These are phyloP conservation scores for Aspergillus piperis DNA, from an alignment of 2,329 filamentous ascomycete species.

Conservation along the genomic window DNA sequence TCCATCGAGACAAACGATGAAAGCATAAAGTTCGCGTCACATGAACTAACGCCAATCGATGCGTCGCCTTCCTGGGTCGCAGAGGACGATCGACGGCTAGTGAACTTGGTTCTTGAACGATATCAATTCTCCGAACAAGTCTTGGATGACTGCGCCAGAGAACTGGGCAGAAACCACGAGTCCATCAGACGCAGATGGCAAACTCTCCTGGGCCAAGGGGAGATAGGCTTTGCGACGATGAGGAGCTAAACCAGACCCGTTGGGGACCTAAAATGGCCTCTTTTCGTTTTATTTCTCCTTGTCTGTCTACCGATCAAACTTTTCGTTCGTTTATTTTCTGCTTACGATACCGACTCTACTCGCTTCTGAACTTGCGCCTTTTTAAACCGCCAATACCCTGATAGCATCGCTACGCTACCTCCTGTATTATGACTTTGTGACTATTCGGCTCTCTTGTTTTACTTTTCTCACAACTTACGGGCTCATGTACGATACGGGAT, in stretches of 20 bases:
- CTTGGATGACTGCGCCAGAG: constrained; percentile 49
- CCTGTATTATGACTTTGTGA: background rate
- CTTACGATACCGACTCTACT: too few species aligned
- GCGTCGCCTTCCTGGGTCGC: constrained; percentile 34
- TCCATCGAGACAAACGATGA: constrained; percentile 33
- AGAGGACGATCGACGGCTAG: constrained; percentile 45
- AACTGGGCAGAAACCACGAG: constrained; percentile 44
- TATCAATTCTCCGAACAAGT: constrained; percentile 46
- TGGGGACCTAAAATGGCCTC: constrained; percentile 22
- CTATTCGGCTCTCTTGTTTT: background rate
- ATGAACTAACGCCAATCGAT: background rate
- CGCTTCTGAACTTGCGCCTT: too few species aligned
- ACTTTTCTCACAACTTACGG: background rate
- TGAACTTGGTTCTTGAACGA: constrained; percentile 48
- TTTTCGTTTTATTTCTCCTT: background rate
- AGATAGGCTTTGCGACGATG: constrained; percentile 38
- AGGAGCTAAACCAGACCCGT: constrained; percentile 18
- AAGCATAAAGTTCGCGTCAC: constrained; percentile 19
- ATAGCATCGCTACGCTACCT: background rate
- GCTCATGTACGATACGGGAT: constrained; percentile 5
- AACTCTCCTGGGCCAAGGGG: constrained; percentile 45
- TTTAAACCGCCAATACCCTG: background rate
- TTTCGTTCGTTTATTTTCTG: too few species aligned
- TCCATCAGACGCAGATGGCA: constrained; percentile 47
- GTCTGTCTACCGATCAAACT: background rate